Evolutionary conservation across 108 stramenopile species (phyloP).

Genomic region (Bacterosira constricta): DNA sequence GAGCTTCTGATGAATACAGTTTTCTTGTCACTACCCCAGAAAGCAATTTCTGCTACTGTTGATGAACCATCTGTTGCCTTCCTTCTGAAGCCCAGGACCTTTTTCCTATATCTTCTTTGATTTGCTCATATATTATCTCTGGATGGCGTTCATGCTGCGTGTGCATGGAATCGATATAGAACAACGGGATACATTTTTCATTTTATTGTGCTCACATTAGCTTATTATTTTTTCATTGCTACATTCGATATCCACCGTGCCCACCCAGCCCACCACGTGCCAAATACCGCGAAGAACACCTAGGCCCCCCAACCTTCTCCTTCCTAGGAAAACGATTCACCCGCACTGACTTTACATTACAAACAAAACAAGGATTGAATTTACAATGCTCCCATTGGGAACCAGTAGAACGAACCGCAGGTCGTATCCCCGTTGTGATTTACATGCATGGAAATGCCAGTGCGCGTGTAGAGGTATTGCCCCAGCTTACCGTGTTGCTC

Average conservation of each 20-base stretch:
- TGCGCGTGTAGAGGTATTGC: slow-evolving; percentile 63
- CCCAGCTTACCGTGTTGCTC: slow-evolving; percentile 69
- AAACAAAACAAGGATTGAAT: slow-evolving; percentile 85
- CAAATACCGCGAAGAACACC: slow-evolving; percentile 64
- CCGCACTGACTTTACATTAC: slow-evolving; percentile 92
- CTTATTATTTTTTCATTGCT: background rate
- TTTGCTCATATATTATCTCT: too few species aligned
- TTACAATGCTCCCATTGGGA: slow-evolving; percentile 96
- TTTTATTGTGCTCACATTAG: too few species aligned
- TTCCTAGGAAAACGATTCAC: slow-evolving; percentile 90
- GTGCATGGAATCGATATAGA: too few species aligned
- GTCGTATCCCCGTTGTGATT: slow-evolving; percentile 73
- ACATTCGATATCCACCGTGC: background rate
- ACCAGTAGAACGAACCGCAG: slow-evolving; percentile 83
- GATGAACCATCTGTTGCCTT: too few species aligned
- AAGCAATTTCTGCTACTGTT: too few species aligned
- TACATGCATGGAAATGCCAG: slow-evolving; percentile 75
- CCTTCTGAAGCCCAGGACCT: too few species aligned
- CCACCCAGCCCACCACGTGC: slow-evolving; percentile 33
- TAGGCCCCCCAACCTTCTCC: slow-evolving; percentile 85
- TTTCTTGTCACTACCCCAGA: too few species aligned
- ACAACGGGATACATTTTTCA: background rate
- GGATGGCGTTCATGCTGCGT: too few species aligned
- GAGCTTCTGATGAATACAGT: too few species aligned
- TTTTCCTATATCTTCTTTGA: too few species aligned